Percentiles rank a stretch among this genome's conserved stretches.
These are phyloP conservation scores for Daldinia decipiens DNA, from an alignment of 495 filamentous ascomycete genomes.

Conservation along the genomic window DNA sequence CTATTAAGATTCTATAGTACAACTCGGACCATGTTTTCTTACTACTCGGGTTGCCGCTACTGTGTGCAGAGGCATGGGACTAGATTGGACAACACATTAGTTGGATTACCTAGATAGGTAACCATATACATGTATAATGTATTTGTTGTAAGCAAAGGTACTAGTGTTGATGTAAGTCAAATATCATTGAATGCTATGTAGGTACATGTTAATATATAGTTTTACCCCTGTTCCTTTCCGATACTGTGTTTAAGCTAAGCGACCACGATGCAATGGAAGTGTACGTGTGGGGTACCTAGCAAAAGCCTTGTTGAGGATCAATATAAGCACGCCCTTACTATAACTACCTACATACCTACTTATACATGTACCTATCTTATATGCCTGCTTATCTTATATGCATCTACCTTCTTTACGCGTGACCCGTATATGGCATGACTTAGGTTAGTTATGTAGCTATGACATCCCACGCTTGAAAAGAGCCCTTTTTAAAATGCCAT, in stretches of 20 bases:
- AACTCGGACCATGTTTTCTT: constrained; percentile 27
- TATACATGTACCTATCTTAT: constrained; percentile 3
- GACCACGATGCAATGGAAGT: neutral
- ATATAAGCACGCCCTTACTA: constrained; percentile 34
- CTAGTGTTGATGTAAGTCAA: too few relatives aligned
- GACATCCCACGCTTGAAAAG: constrained; percentile 32
- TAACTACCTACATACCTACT: neutral
- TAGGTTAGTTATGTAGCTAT: constrained; percentile 3
- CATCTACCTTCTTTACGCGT: constrained; percentile 23
- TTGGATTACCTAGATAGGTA: constrained; percentile 9
- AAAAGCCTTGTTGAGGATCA: constrained; percentile 6
- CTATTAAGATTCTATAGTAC: constrained; percentile 33
- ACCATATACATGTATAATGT: constrained; percentile 3
- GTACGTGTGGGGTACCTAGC: constrained; percentile 18
- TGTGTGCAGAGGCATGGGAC: constrained; percentile 24
- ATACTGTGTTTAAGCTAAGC: constrained; percentile 18
- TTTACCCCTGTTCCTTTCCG: constrained; percentile 29
- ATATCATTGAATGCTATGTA: too few relatives aligned
- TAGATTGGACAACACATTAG: constrained; percentile 36
- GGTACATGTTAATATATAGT: neutral
- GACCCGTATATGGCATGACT: constrained; percentile 7
- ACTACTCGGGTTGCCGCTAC: constrained; percentile 27
- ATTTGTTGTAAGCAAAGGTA: neutral
- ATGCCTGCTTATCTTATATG: neutral
- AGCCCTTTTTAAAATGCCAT: constrained; percentile 2